These are phyloP conservation scores for Gossypium gossypioides DNA, from an alignment of 441 rosid species.

Conservation along the genomic window DNA sequence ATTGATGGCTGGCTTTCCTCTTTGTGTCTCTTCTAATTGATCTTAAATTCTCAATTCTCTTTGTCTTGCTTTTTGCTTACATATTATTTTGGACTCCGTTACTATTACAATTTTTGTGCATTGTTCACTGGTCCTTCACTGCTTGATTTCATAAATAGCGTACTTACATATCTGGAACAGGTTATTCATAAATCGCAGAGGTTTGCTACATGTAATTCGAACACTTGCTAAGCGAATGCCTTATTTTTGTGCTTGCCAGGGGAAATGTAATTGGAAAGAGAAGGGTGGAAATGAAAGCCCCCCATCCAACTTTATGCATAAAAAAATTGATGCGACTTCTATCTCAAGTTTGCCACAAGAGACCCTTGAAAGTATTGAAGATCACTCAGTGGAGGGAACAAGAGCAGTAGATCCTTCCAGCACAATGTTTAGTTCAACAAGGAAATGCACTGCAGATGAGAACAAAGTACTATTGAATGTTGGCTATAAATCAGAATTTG, in stretches of 20 bases:
- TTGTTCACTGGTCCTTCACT: background rate
- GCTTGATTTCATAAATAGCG: background rate
- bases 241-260: constrained; percentile 34
- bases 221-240: constrained; percentile 10
- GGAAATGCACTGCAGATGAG: constrained; percentile 21
- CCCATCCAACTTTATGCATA: constrained; percentile 17
- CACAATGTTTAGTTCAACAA: constrained; percentile 20
- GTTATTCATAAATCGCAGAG: background rate
- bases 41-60: background rate
- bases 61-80: background rate
- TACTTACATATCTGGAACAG: background rate
- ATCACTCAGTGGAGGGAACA: constrained; percentile 28
- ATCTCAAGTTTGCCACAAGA: constrained; percentile 17
- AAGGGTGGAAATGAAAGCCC: constrained; percentile 12
- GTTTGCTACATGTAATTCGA: background rate
- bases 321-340: constrained; percentile 12
- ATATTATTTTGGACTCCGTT: background rate
- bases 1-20: background rate
- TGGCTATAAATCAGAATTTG: constrained; percentile 19
- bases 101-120: background rate
- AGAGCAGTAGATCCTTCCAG: constrained; percentile 25
- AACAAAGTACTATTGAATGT: constrained; percentile 22
- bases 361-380: constrained; percentile 26
- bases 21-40: background rate
- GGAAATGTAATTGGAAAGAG: constrained; percentile 21